Evolutionary conservation across 192 early-diverging fungal genomes (phyloP), one percentile per base, ranked within the genome.

Genomic region (Phlyctochytrium bullatum): DNA sequence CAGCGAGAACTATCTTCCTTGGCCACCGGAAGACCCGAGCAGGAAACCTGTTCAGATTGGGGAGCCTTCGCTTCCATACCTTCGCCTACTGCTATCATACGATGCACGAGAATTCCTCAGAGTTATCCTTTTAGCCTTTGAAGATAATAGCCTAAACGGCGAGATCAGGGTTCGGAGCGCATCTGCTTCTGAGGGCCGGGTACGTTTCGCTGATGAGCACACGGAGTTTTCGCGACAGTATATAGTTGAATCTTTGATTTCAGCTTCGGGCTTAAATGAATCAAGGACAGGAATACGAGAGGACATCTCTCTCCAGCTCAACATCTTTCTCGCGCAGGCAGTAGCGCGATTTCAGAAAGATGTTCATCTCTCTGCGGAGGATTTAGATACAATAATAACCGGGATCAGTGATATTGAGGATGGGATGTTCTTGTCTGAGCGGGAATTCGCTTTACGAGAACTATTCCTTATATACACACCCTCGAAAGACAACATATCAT

Each of bases 41-140:
- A 29, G 1, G 34, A 24, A 4, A n/a, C 1, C 31, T n/a, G 17
- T 67, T 1, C 40, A 23, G 27, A n/a, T 77, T 16, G 77, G 77
- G n/a, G 34, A 33, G n/a, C 69, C 66, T 34, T 78, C 78, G 25
- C 82, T 68, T 47, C 83, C 83, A 12, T 85, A 85, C 54, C 12
- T 85, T 36, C 67, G 74, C 2, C 34, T 77, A 12, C 61, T 85
- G 24, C 62, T 82, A 17, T 51, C 61, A 36, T 57, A 62, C 25
- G 83, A 85, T 59, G 40, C 74, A 24, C 27, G 47, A 24, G 74
- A 82, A 56, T 68, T 83, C n/a, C 53, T 85, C 34, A 73, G 67
- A 24, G 73, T 73, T 12, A 30, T 78, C 20, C 34, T 35, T 1
- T 34, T 66, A 2, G 72, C 66, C 10, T 72, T 85, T 64, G 66